Base-by-base conservation (phyloP, 1,139 yeast genomes). In the Chernovozyma aurita region DNA sequence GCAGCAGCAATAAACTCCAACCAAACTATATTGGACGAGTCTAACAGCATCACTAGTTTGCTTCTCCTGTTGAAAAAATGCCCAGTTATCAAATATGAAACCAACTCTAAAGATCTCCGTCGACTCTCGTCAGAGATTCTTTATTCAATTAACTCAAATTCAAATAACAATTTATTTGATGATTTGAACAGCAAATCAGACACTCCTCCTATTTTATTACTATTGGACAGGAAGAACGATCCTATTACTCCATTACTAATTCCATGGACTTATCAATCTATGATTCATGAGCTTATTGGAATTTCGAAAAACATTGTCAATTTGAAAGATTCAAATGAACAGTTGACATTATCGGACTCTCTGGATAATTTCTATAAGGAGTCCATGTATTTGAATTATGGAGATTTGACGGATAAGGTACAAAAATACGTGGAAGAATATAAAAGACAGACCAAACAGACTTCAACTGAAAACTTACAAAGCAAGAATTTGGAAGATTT, bases 201-300 rank as follows among this genome's bases (percentile, higher is more conserved):
- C 51, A 63, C 80, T 0, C 78, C 92, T 1, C 95, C 97, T 1
- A 55, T 85, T 14, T 60, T 94, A 33, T 57, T 94, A n/a, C 63
- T 92, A 2, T 55, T 92, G 33, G 98, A 92, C 59, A 70, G 99
- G 36, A 77, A 80, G 42, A 82, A 79, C 51, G 99, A 92, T 57
- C 97, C 97, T 1, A 70, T 90, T 22, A 92, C 99, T 0, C 97
- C 99, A 1, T 65, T 92, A 31, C 62, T 92, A 33, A 77, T 83
- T 28, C 98, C 97, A 2, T 92, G 99, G 99, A 90, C 98, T 0
- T 92, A 88, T 59, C 97, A 92, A 54, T 86, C 97, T 2, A 92
- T 94, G 98, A 86, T 92, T 14, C 95, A 92, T 56, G 97, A 94
- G 54, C 72, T 87, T 25, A 66, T 92, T 28, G 95, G 92, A 1